A percentile compares a stretch with the other conserved stretches of the same genome.
These are phyloP conservation scores for Nicotiana tomentosiformis DNA, from an alignment of 257 asterid species.

Conservation along the genomic window DNA sequence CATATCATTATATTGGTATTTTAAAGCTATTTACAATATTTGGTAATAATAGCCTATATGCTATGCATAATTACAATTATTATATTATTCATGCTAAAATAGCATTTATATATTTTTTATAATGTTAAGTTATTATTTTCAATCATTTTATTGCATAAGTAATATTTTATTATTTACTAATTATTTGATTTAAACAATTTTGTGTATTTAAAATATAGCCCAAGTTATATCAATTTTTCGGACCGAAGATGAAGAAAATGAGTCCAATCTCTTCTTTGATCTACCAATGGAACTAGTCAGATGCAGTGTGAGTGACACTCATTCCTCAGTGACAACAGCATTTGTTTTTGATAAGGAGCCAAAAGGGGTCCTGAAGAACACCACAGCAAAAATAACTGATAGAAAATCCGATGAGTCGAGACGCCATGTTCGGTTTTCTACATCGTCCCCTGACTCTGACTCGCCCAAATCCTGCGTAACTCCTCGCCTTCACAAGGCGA, in stretches of 20 bases:
- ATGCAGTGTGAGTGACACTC: conserved; percentile 37
- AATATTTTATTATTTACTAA: too few relatives aligned
- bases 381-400: not conserved
- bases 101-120: too few relatives aligned
- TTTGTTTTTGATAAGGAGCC: conserved; percentile 59
- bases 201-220: too few relatives aligned
- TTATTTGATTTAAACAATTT: too few relatives aligned
- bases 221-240: too few relatives aligned
- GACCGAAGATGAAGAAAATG: conserved; percentile 27
- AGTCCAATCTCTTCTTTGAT: conserved; percentile 58
- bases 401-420: conserved; percentile 31
- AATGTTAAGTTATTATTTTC: too few relatives aligned
- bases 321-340: conserved; percentile 56
- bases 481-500: conserved; percentile 42
- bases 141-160: too few relatives aligned
- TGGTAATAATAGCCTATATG: too few relatives aligned
- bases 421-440: conserved; percentile 66
- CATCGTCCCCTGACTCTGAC: conserved; percentile 39
- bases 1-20: too few relatives aligned
- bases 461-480: conserved; percentile 42
- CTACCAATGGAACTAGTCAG: conserved; percentile 77
- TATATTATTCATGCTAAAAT: too few relatives aligned
- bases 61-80: too few relatives aligned
- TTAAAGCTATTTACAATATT: too few relatives aligned
- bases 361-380: conserved; percentile 57